Conservation (phyloP, 2,329 filamentous ascomycete species). For the Epichloe coenophiala region DNA sequence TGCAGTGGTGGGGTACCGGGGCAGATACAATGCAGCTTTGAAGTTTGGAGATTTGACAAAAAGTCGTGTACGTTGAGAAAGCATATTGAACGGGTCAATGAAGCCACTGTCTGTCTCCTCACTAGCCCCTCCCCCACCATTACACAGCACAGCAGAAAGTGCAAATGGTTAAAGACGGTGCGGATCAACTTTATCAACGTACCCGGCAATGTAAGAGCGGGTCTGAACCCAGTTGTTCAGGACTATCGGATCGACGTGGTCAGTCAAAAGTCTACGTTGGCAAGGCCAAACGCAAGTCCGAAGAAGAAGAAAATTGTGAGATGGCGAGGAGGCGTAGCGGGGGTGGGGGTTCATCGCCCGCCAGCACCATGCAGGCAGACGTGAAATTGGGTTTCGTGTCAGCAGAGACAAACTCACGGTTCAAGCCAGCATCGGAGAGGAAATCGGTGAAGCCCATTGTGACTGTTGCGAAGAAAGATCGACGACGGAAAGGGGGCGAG, state of each 20-base stretch:
- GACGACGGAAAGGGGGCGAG: not conserved
- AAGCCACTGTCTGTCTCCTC: not conserved
- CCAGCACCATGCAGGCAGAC: not conserved
- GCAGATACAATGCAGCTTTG: not conserved
- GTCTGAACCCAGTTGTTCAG: slow-evolving; percentile 58
- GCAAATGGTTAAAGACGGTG: not conserved
- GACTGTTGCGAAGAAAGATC: slow-evolving; percentile 2
- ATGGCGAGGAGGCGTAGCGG: slow-evolving; percentile 1
- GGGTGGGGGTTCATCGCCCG: not conserved
- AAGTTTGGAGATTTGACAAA: not conserved
- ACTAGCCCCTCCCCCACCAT: not conserved
- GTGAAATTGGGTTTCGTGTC: not conserved
- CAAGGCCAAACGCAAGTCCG: not conserved
- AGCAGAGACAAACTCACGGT: slow-evolving; percentile 11
- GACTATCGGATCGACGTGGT: slow-evolving; percentile 25
- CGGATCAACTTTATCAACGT: slow-evolving; percentile 23
- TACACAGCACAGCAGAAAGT: not conserved
- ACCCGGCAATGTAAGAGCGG: slow-evolving; percentile 70
- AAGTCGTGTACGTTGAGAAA: not conserved
- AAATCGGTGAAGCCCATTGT: slow-evolving; percentile 57
- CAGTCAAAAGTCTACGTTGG: not conserved
- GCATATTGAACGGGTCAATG: not conserved
- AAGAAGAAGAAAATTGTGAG: not conserved
- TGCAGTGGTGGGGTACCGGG: not conserved
- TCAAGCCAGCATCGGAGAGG: slow-evolving; percentile 45